Base-by-base conservation (phyloP, 2,329 filamentous ascomycete genomes). In the Aspergillus thermomutatus region DNA sequence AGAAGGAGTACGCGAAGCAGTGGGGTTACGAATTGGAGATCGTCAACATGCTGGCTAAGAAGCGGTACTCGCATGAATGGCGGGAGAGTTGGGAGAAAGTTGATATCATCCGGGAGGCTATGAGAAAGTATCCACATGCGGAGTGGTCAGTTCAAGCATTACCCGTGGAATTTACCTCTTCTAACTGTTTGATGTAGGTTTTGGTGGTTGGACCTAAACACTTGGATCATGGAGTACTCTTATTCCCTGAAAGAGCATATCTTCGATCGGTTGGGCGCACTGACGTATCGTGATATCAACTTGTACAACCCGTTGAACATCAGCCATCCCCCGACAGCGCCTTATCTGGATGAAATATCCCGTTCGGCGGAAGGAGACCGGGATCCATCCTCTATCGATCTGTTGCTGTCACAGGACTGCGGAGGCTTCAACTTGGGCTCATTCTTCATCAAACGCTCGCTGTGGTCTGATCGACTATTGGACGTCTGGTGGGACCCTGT, bases 401-500 rank as follows among this genome's bases (percentile, higher is more conserved):
- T 99, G 57, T 80, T 99, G 47, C 79, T 99, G 3, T 87, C 93
- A 1, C 94, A 99, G 74, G 94, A 99, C 75, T 99, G 94, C 73
- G 86, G 87, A 1, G 94, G 94, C 28, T 97, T 99, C 82, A 99
- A 97, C 72, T 82, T 99, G 11, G 94, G 94, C 19, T 96, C 92
- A 17, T 99, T 99, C 80, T 94, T 99, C 73, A 79, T 97, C 47
- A 86, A 87, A 50, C 87, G 94, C 59, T 91, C 90, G 67, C 80
- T 86, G 26, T 99, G 92, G 91, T 91, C 92, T 0, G 93, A 97
- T 68, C 88, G 91, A 4, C 79, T 99, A 19, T 83, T 99, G 37
- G 94, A 99, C 69, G 83, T 96, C 52, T 99, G 94, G 94, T 99
- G 94, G 94, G 94, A 99, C 69, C 94, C 94, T 0, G 92, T 97